Percentiles rank a stretch among this genome's conserved stretches.
These are phyloP conservation scores for Candida ponderosae DNA, from an alignment of 805 yeast species.

Conservation along the genomic window DNA sequence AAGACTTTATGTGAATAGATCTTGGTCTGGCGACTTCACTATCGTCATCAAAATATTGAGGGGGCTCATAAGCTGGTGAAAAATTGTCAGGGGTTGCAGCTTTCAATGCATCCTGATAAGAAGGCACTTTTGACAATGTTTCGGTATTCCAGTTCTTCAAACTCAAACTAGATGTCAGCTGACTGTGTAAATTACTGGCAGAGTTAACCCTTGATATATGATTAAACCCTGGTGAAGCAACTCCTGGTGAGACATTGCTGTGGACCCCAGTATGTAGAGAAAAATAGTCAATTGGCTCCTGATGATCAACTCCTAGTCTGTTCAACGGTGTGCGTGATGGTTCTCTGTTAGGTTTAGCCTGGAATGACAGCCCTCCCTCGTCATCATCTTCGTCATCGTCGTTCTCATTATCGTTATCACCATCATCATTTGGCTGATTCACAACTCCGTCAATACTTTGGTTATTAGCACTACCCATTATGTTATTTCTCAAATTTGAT, in stretches of 20 bases:
- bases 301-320: constrained; percentile 4
- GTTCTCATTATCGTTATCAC: constrained; percentile 6
- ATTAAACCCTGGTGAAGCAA: constrained; percentile 43
- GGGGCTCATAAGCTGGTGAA: constrained; percentile 58
- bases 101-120: constrained; percentile 73
- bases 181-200: constrained; percentile 21
- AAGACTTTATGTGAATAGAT: constrained; percentile 18
- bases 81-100: constrained; percentile 42
- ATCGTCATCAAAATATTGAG: constrained; percentile 9
- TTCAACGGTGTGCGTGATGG: constrained; percentile 18
- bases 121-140: constrained; percentile 66
- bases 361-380: constrained; percentile 10
- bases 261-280: constrained; percentile 10
- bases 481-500: no score
- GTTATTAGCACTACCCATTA: no score
- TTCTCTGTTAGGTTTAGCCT: constrained; percentile 5
- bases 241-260: constrained; percentile 30
- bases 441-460: no score
- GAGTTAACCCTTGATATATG: constrained; percentile 57
- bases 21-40: constrained; percentile 14
- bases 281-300: constrained; percentile 27
- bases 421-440: neutral
- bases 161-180: constrained; percentile 12
- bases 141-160: constrained; percentile 32
- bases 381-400: constrained; percentile 17